Conservation (phyloP, 352 stramenopile genomes). For the Pythium rhizo-oryzae region DNA sequence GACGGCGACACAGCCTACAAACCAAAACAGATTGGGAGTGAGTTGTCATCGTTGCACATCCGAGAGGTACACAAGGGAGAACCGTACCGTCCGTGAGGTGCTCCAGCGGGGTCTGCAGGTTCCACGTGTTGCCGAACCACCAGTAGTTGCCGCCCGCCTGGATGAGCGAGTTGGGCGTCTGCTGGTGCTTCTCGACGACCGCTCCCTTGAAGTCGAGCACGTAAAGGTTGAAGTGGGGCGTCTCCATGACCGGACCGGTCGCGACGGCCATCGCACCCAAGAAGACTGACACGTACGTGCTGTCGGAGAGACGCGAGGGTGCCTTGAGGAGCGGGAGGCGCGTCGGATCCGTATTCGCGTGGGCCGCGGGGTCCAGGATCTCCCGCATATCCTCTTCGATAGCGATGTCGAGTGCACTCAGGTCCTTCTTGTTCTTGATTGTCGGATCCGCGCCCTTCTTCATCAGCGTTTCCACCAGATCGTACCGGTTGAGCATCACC, state of each 20-base stretch:
- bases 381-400: conserved; percentile 80
- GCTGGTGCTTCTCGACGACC: conserved; percentile 71
- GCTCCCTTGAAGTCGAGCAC: conserved; percentile 75
- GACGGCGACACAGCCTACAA: conserved; percentile 81
- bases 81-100: conserved; percentile 84
- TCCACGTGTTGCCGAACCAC: conserved; percentile 91
- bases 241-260: conserved; percentile 86
- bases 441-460: conserved; percentile 80
- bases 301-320: conserved; percentile 62
- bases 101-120: conserved; percentile 82
- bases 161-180: conserved; percentile 86
- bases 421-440: conserved; percentile 72
- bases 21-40: no score
- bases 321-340: conserved; percentile 48
- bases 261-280: conserved; percentile 79
- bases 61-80: neutral
- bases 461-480: conserved; percentile 87
- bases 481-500: conserved; percentile 76
- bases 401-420: conserved; percentile 70
- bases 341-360: conserved; percentile 41
- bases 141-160: conserved; percentile 86
- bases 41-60: no score
- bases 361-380: conserved; percentile 62
- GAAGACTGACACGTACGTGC: conserved; percentile 89
- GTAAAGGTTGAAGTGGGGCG: conserved; percentile 88